Base-by-base conservation (phyloP, 202 grass and related monocot species). In the Carex arenaria region DNA sequence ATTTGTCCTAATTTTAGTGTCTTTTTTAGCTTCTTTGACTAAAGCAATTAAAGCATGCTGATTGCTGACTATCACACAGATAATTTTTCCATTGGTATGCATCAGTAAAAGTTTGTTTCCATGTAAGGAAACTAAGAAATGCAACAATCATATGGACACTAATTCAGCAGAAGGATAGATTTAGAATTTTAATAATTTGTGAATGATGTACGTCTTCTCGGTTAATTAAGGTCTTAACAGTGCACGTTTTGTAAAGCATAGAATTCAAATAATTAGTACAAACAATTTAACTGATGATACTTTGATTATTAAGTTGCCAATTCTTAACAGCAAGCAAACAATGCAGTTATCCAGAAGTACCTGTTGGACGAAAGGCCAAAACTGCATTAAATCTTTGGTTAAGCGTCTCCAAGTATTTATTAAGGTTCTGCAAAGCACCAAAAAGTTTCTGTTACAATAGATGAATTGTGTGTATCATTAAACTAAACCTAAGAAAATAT, bases 351-450 rank as follows among this genome's bases (percentile, higher is more conserved):
- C 52, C 22, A 77, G 55, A 77, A 4, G 52, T 57, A 95, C 93
- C 93, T 95, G 93, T 95, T 69, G 93, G 93, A 2, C 90, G 82
- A 85, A 95, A 95, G 83, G 93, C 93, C 11, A 95, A 83, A 61
- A 95, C 83, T 56, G 86, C 69, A 85, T 71, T 14, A 82, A 89
- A 92, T 85, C 42, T 87, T 82, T 90, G 88, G 30, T 87, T 79
- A 66, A 87, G 79, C 69, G 85, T 89, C 82, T 79, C 85, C 86
- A 92, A 69, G 26, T 95, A 95, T 6, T 84, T 89, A 62, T 80
- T 89, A 81, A 92, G 84, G 38, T 87, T 95, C 90, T 92, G 56
- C 57, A n/a, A 89, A 67, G 82, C 51, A 43, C 14, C 23, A 80
- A 19, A 61, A 57, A 60, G 8, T 66, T 40, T 59, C 84, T 31